Percentiles rank a stretch among this genome's conserved stretches.
These are phyloP conservation scores for Pestalotiopsis sp. DNA, from an alignment of 2,329 filamentous ascomycete species.

Conservation along the genomic window DNA sequence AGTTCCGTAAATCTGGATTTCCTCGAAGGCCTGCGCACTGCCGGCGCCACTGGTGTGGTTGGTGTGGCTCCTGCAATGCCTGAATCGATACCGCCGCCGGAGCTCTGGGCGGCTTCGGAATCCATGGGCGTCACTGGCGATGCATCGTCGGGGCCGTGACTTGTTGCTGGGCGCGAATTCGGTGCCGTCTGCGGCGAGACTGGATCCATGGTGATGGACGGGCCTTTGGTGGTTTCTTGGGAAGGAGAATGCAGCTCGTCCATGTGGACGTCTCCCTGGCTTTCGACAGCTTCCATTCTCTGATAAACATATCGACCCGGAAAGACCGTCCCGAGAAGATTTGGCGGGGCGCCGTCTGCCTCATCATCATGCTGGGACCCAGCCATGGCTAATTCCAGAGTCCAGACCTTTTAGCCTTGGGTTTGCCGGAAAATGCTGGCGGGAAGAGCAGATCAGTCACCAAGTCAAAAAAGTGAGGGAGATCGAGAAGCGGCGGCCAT, in stretches of 20 bases:
- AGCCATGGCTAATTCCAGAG: conserved; percentile 1
- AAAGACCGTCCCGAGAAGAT: not conserved
- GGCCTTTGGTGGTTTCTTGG: not conserved
- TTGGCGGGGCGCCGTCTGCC: not conserved
- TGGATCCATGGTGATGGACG: not conserved
- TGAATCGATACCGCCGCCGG: not conserved
- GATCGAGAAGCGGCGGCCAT: not conserved
- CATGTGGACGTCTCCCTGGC: conserved; percentile 8
- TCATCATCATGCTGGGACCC: conserved; percentile 7
- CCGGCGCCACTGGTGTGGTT: not conserved
- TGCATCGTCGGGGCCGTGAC: not conserved
- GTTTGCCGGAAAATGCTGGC: not conserved
- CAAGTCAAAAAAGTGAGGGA: conserved; percentile 3
- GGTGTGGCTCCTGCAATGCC: not conserved
- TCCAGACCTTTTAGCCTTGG: not conserved
- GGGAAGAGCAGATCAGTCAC: not conserved
- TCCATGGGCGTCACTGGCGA: not conserved
- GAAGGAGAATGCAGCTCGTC: conserved; percentile 4
- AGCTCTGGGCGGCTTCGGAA: not conserved
- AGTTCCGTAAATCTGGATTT: conserved; percentile 25
- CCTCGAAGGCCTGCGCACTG: conserved; percentile 11
- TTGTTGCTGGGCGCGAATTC: not conserved
- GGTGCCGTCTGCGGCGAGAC: conserved; percentile 4
- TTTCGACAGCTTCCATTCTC: conserved; percentile 10
- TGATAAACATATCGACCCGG: conserved; percentile 9